A percentile compares a stretch with the other conserved stretches of the same genome.
phyloP scores from a whole-genome alignment of 2,329 filamentous ascomycete species.

The Penicillium sclerotiorum region DNA sequence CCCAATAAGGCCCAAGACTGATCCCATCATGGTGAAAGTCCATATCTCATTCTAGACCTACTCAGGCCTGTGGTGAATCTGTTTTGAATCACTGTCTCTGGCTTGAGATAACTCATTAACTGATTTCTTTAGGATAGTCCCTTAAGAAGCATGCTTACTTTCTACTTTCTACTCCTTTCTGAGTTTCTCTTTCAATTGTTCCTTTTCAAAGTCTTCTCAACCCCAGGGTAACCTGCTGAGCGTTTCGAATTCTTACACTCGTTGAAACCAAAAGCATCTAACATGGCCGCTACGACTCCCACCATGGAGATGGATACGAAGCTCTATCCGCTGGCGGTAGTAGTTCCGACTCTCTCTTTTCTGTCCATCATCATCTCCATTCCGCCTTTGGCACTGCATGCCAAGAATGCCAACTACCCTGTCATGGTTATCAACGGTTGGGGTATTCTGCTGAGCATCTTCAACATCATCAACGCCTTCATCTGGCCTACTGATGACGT shows the following conservation, averaged over 20 bases:
- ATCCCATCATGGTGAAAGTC: neutral
- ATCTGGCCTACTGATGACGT: constrained; percentile 66
- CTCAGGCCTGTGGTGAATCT: neutral
- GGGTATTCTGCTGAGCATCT: constrained; percentile 59
- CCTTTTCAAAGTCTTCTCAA: neutral
- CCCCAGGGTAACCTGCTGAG: neutral
- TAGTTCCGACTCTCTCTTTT: constrained; percentile 53
- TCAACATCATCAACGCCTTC: constrained; percentile 63
- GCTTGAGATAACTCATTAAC: neutral
- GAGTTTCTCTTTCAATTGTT: neutral
- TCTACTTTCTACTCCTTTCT: neutral
- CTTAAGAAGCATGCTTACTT: neutral
- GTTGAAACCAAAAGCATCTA: too few species aligned
- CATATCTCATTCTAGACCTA: neutral
- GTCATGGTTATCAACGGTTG: constrained; percentile 60
- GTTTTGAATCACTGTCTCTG: neutral
- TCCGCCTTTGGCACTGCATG: constrained; percentile 63
- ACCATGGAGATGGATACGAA: constrained; percentile 1
- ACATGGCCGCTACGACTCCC: neutral
- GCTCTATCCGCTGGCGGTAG: constrained; percentile 37
- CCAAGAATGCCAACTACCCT: constrained; percentile 62
- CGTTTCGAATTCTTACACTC: neutral
- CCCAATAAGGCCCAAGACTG: neutral
- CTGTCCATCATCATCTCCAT: constrained; percentile 57
- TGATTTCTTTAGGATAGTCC: neutral